Conservation (phyloP, 2,329 filamentous ascomycete species). For the Aspergillus glaucus region DNA sequence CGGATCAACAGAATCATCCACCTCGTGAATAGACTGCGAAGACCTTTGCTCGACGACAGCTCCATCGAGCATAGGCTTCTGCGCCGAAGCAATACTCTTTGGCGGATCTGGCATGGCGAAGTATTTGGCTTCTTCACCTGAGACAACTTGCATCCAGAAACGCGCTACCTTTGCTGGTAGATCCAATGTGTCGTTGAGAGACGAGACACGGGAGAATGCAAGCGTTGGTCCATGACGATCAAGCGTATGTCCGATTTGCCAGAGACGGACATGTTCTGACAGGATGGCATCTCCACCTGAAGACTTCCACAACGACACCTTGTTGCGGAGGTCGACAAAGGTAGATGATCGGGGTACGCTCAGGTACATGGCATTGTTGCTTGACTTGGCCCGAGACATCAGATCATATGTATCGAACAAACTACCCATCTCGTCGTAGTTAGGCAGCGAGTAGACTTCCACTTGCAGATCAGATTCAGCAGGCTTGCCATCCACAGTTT, state of each 20-base stretch:
- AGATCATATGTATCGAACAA: constrained; percentile 41
- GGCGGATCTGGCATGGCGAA: constrained; percentile 32
- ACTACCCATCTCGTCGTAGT: constrained; percentile 28
- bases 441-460: constrained; percentile 35
- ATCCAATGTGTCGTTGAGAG: constrained; percentile 25
- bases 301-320: constrained; percentile 28
- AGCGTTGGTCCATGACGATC: constrained; percentile 28
- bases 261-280: constrained; percentile 34
- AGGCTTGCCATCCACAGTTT: constrained; percentile 8
- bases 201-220: constrained; percentile 28
- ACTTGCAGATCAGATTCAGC: constrained; percentile 25
- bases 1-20: no score
- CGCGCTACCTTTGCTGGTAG: constrained; percentile 22
- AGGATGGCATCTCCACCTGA: constrained; percentile 15
- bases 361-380: constrained; percentile 30
- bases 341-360: constrained; percentile 27
- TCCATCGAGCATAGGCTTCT: constrained; percentile 27
- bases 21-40: constrained; percentile 18
- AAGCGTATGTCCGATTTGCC: constrained; percentile 33
- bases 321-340: constrained; percentile 32
- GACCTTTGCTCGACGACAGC: constrained; percentile 21
- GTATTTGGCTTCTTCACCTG: constrained; percentile 30
- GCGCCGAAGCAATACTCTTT: constrained; percentile 13
- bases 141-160: constrained; percentile 36
- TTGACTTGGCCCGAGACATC: constrained; percentile 32